Evolutionary conservation across 2,329 filamentous ascomycete species (phyloP).

Genomic region (Xylariaceae sp.): DNA sequence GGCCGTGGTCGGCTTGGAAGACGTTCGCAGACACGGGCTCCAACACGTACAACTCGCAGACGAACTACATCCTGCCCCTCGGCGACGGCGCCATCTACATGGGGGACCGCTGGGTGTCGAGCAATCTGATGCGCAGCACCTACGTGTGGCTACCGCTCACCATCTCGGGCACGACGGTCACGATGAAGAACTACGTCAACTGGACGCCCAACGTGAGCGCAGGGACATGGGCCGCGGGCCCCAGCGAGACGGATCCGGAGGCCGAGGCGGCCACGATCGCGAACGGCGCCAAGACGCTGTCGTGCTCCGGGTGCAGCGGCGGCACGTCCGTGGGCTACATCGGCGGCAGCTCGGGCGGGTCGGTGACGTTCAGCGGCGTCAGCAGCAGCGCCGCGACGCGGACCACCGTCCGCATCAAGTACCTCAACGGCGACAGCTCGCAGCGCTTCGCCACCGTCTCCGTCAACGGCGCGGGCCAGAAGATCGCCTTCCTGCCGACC

Average conservation of each 20-base stretch:
- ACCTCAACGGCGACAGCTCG: slow-evolving; percentile 59
- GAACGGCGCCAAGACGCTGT: slow-evolving; percentile 51
- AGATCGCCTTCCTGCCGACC: slow-evolving; percentile 61
- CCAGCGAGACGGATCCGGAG: slow-evolving; percentile 56
- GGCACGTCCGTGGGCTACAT: slow-evolving; percentile 58
- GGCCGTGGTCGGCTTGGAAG: slow-evolving; percentile 66
- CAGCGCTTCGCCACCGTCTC: slow-evolving; percentile 59
- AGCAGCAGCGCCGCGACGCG: slow-evolving; percentile 49
- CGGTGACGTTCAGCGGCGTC: slow-evolving; percentile 54
- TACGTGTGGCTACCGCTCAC: slow-evolving; percentile 69
- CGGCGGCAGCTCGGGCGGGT: slow-evolving; percentile 55
- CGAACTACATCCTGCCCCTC: slow-evolving; percentile 60
- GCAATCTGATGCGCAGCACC: slow-evolving; percentile 64
- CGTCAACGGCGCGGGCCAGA: slow-evolving; percentile 60
- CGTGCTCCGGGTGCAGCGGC: slow-evolving; percentile 59
- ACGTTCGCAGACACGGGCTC: slow-evolving; percentile 63
- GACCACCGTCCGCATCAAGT: slow-evolving; percentile 61
- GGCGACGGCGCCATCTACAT: slow-evolving; percentile 61
- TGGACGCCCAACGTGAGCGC: slow-evolving; percentile 56
- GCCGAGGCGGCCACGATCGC: slow-evolving; percentile 55
- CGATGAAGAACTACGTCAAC: slow-evolving; percentile 57
- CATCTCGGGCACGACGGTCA: slow-evolving; percentile 58
- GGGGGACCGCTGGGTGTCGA: slow-evolving; percentile 69
- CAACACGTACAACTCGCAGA: slow-evolving; percentile 65
- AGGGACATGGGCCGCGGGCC: slow-evolving; percentile 51